Evolutionary conservation across 108 stramenopile species (phyloP).

Genomic region (Nitzschia sp.): DNA sequence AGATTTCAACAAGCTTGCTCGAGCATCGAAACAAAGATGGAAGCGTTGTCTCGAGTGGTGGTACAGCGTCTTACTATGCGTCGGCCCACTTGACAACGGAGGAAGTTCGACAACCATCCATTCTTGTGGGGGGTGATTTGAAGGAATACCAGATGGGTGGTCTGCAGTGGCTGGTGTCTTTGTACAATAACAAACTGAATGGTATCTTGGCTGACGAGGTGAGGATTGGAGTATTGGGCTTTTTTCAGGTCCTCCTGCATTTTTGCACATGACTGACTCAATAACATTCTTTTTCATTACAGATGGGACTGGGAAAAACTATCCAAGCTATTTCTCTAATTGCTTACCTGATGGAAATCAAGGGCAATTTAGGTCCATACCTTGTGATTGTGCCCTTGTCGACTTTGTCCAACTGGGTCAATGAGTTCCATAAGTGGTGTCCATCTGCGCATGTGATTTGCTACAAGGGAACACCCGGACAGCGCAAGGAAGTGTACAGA

Average conservation of each 20-base stretch:
- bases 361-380: slow-evolving; percentile 78
- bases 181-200: slow-evolving; percentile 89
- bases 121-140: slow-evolving; percentile 79
- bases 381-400: slow-evolving; percentile 93
- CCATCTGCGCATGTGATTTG: slow-evolving; percentile 63
- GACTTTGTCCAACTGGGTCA: slow-evolving; percentile 88
- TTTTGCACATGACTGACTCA: background rate
- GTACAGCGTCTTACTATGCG: slow-evolving; percentile 73
- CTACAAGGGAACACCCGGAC: slow-evolving; percentile 77
- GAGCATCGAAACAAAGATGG: slow-evolving; percentile 58
- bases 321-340: slow-evolving; percentile 94
- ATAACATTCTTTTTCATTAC: slow-evolving; percentile 39
- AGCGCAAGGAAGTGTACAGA: slow-evolving; percentile 70
- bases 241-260: too few relatives aligned
- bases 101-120: slow-evolving; percentile 79
- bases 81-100: slow-evolving; percentile 75
- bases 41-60: slow-evolving; percentile 38
- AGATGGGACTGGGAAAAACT: slow-evolving; percentile 89
- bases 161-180: slow-evolving; percentile 95
- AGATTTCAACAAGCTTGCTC: slow-evolving; percentile 68
- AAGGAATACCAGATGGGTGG: slow-evolving; percentile 97
- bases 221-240: slow-evolving; percentile 6
- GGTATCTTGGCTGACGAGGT: slow-evolving; percentile 81
- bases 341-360: slow-evolving; percentile 85
- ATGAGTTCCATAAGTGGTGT: slow-evolving; percentile 83